Conservation (phyloP, 306 rosid species). For the Malus orientalis region DNA sequence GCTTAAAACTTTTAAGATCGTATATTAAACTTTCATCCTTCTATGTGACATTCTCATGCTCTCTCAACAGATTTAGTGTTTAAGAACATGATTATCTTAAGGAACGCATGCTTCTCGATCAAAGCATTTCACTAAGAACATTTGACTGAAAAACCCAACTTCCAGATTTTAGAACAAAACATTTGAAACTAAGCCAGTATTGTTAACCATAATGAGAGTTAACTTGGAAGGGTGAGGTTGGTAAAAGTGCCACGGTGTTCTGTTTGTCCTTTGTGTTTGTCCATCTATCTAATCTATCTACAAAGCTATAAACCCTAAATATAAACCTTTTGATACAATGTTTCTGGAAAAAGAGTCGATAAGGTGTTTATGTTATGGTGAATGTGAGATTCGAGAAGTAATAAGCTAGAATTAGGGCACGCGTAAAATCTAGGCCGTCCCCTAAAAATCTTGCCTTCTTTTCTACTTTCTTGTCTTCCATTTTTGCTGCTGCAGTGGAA, state of each 20-base stretch:
- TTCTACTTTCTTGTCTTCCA: constrained; percentile 6
- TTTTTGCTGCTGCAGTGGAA: constrained; percentile 23
- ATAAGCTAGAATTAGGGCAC: constrained; percentile 35
- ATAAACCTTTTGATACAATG: neutral
- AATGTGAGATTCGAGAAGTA: constrained; percentile 15
- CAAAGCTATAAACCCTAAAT: neutral
- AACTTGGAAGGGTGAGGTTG: constrained; percentile 9
- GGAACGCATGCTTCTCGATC: neutral
- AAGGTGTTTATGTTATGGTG: neutral
- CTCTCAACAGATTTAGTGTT: neutral
- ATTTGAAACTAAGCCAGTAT: neutral
- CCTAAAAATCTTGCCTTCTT: neutral
- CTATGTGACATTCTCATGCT: neutral
- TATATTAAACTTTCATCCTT: neutral
- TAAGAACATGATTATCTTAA: neutral
- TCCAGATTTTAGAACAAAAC: neutral
- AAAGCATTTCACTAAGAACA: neutral
- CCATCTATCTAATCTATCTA: neutral
- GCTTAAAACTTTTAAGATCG: too few species aligned
- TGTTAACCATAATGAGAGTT: neutral
- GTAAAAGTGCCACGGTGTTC: constrained; percentile 19
- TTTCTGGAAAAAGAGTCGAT: neutral
- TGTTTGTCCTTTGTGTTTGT: constrained; percentile 17
- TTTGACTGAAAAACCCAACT: neutral
- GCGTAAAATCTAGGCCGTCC: constrained; percentile 55